phyloP scores from a whole-genome alignment of 352 stramenopile species.

The Phytophthora lateralis region DNA sequence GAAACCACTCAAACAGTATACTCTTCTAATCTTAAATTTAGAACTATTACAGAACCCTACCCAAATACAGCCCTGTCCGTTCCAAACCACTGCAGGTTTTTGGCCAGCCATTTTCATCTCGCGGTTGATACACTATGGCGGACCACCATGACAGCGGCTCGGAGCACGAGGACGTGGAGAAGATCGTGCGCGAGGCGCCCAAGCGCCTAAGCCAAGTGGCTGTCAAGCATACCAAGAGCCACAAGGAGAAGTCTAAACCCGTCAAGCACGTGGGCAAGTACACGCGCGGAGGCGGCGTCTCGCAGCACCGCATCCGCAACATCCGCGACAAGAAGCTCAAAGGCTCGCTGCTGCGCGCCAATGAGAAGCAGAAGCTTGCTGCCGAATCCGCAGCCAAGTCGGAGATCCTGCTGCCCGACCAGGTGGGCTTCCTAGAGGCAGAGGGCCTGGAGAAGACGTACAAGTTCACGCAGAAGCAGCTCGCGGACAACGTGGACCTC shows the following conservation, averaged over 20 bases:
- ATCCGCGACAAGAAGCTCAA: slow-evolving; percentile 92
- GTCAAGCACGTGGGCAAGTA: slow-evolving; percentile 83
- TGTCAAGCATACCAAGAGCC: slow-evolving; percentile 13
- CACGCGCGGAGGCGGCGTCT: slow-evolving; percentile 60
- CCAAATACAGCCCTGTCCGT: not conserved
- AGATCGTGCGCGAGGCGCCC: slow-evolving; percentile 56
- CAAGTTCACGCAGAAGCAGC: slow-evolving; percentile 94
- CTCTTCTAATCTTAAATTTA: not conserved
- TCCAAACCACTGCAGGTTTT: slow-evolving; percentile 7
- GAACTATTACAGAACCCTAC: not conserved
- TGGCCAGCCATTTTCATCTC: slow-evolving; percentile 31
- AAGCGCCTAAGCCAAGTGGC: slow-evolving; percentile 60
- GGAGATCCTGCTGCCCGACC: slow-evolving; percentile 90
- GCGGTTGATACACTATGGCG: slow-evolving; percentile 17
- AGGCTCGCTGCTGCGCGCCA: slow-evolving; percentile 62
- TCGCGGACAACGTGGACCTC: slow-evolving; percentile 88
- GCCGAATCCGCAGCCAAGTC: slow-evolving; percentile 87
- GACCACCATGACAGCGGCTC: slow-evolving; percentile 54
- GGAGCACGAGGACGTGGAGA: slow-evolving; percentile 65
- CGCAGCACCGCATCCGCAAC: slow-evolving; percentile 58
- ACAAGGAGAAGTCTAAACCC: slow-evolving; percentile 21
- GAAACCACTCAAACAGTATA: not conserved
- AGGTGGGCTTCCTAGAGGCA: slow-evolving; percentile 89
- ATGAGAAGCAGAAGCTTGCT: slow-evolving; percentile 86
- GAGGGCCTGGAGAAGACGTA: slow-evolving; percentile 98